A percentile compares a stretch with the other conserved stretches of the same genome.
Evolutionary conservation across 257 asterid genomes (phyloP).

Genomic region (Forsythia viridissima): DNA sequence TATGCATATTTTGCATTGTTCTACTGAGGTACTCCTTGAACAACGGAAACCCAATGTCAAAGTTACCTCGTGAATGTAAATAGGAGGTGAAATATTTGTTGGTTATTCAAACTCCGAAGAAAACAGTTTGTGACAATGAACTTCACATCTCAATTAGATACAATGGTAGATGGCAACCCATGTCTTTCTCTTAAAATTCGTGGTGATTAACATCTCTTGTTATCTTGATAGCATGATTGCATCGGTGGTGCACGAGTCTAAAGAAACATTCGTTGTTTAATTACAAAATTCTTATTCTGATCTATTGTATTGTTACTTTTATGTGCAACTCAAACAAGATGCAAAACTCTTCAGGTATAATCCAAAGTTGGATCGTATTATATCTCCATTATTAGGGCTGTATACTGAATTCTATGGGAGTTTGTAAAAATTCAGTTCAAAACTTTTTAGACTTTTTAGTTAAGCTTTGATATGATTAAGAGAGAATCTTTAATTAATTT

Average conservation of each 20-base stretch:
- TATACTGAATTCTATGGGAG: too few species aligned
- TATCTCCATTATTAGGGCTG: too few species aligned
- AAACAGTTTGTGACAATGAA: not conserved
- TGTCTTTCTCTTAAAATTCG: not conserved
- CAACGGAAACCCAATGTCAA: not conserved
- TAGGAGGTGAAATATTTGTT: not conserved
- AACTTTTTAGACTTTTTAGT: too few species aligned
- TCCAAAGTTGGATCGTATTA: not conserved
- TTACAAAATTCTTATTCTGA: not conserved
- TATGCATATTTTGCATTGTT: not conserved
- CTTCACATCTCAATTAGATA: not conserved
- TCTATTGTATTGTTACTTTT: not conserved
- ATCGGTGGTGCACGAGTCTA: not conserved
- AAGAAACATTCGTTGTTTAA: not conserved
- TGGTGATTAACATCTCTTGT: not conserved
- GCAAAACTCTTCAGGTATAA: not conserved
- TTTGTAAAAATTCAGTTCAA: too few species aligned
- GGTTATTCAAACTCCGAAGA: not conserved
- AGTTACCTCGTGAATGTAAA: too few species aligned
- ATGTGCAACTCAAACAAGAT: not conserved
- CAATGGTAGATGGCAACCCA: not conserved
- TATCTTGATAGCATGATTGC: not conserved
- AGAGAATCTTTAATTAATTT: too few species aligned
- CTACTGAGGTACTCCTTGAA: not conserved
- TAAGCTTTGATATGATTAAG: too few species aligned